Base-by-base conservation (phyloP, 495 filamentous ascomycete species). In the Talaromyces proteolyticus region DNA sequence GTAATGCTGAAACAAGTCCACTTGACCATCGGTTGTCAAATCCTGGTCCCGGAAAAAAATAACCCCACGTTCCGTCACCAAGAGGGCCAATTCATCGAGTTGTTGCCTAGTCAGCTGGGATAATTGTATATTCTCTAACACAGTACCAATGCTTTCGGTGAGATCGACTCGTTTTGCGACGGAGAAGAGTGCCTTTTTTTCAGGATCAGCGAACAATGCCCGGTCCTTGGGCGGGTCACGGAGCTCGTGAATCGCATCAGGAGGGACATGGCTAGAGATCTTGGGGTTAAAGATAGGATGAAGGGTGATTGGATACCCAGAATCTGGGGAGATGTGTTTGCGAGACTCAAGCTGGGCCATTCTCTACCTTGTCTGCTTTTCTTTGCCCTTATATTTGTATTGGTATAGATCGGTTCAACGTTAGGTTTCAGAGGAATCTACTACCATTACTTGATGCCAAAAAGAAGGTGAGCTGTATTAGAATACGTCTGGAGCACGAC, bases 61-160 rank as follows among this genome's bases (percentile, higher is more conserved):
- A 7, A 72, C 66, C 11, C 65, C 42, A n/a, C n/a, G n/a, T n/a
- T 72, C 60, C 14, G 63, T 69, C 14, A 73, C 69, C 8, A 76
- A 57, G 8, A 74, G 47, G 5, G 72, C 71, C 24, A 76, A 47
- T 40, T 76, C 70, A 53, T 76, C 70, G 12, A 69, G 64, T 50
- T 71, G 65, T 3, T 50, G 37, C 21, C 59, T 53, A 14, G 57
- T 63, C 8, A 78, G 60, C 37, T 61, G 58, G 36, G 63, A 66
- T 10, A 78, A 57, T 55, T 77, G 72, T 37, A 78, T 60, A 37
- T 67, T 64, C 21, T 66, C 61, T 14, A 76, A 57, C 8, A 72
- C 60, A 3, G 72, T 70, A 14, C 75, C 75, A 55, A 74, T 71
- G 16, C 68, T 73, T 56, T 79, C 76, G n/a, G 77, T 80, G 43